Conservation (phyloP, 2,329 filamentous ascomycete genomes). For the Elsinoe fawcettii region DNA sequence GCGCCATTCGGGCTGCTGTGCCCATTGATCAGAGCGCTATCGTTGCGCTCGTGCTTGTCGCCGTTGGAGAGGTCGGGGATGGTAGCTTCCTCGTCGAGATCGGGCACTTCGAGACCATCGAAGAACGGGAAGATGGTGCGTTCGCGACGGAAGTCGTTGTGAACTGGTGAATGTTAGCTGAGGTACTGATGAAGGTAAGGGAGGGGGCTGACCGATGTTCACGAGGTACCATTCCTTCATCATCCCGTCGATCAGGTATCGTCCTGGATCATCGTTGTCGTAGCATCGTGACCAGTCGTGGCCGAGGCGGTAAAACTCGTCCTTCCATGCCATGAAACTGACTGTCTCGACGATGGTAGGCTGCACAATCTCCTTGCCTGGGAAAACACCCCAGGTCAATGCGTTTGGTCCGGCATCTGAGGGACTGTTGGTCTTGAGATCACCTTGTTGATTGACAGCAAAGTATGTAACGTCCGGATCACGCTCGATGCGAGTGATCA, state of each 20-base stretch:
- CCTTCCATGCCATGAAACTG: conserved; percentile 97
- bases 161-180: conserved; percentile 49
- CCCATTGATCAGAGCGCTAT: conserved; percentile 18
- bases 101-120: conserved; percentile 62
- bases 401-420: conserved; percentile 79
- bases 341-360: conserved; percentile 98
- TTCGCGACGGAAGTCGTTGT: conserved; percentile 92
- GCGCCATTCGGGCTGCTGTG: conserved; percentile 7
- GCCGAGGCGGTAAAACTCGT: conserved; percentile 89
- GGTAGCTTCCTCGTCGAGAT: conserved; percentile 45
- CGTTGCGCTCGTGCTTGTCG: conserved; percentile 16
- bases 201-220: conserved; percentile 69
- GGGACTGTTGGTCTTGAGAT: conserved; percentile 75
- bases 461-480: conserved; percentile 88
- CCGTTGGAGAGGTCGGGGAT: neutral
- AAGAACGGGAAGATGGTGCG: conserved; percentile 80
- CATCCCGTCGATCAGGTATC: conserved; percentile 69
- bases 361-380: conserved; percentile 98
- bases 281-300: conserved; percentile 93
- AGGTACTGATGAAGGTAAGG: neutral
- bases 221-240: conserved; percentile 91
- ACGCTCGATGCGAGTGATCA: conserved; percentile 68
- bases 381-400: conserved; percentile 99
- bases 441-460: conserved; percentile 75
- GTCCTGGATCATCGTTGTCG: conserved; percentile 64